Evolutionary conservation across 495 filamentous ascomycete species (phyloP), one percentile per base, ranked within the genome.

Genomic region (Cairneyella variabilis): DNA sequence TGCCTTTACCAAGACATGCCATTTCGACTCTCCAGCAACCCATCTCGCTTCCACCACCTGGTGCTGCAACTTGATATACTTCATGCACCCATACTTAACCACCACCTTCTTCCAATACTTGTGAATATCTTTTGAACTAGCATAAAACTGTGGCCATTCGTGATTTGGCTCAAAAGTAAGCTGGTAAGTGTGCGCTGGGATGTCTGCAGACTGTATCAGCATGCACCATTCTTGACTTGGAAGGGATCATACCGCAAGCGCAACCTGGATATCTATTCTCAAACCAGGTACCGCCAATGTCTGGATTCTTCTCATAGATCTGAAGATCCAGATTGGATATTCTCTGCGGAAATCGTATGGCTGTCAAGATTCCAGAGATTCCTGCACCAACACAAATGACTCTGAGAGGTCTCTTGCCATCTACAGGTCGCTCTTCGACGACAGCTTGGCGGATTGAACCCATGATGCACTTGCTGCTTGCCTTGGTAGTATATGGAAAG

Each of bases 331-430:
- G 64, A 40, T 71, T 59, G 0, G 86, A 82, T 7, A 82, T 64
- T 51, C 77, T 64, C 3, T 71, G 68, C 59, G 88, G 83, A 0
- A 91, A 57, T 9, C 80, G 77, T 56, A 89, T 87, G 6, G 76
- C 85, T 43, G 80, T 70, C 60, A 89, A 89, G 70, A 90, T 83
- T 48, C 86, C 87, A 30, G 80, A 84, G 54, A 91, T 79, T 22
- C 87, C 86, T 0, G 85, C 84, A 43, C 86, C 85, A 20, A 89
- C 64, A 61, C 89, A 76, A 53, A 86, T 62, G 16, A 89, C 71
- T 66, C 89, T 85, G 59, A 68, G 74, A 7, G 38, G 39, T 11
- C 51, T 34, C 46, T 51, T 42, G 2, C 4, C 34, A 30, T 41
- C 48, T n/a, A 51, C 32, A 17, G 36, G 37, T 8, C 46, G 48